A percentile compares a stretch with the other conserved stretches of the same genome.
Conservation (phyloP, 495 filamentous ascomycete species). For the Aspergillus kassunensis region DNA sequence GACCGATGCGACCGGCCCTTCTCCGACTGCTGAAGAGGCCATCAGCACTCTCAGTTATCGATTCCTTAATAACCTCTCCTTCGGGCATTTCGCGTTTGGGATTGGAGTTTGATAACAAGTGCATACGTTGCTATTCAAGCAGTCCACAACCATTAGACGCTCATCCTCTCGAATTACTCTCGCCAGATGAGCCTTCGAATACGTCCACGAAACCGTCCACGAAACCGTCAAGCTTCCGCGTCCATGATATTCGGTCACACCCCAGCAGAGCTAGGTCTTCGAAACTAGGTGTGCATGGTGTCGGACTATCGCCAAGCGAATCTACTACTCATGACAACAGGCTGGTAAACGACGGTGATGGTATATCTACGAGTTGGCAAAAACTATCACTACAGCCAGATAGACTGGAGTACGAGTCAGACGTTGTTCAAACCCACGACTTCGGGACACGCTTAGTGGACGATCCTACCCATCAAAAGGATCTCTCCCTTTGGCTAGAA, state of each 20-base stretch:
- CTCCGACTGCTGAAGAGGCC: slow-evolving; percentile 52
- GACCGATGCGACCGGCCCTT: slow-evolving; percentile 51
- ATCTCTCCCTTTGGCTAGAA: slow-evolving; percentile 62
- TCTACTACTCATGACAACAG: not conserved
- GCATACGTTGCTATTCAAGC: slow-evolving; percentile 29
- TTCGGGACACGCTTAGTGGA: slow-evolving; percentile 51
- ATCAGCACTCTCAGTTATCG: slow-evolving; percentile 46
- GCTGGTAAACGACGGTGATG: not conserved
- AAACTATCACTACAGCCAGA: slow-evolving; percentile 27
- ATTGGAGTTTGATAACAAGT: slow-evolving; percentile 18
- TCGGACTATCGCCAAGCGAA: slow-evolving; percentile 16
- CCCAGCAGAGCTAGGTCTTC: slow-evolving; percentile 1
- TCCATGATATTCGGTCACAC: slow-evolving; percentile 24
- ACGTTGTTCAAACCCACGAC: slow-evolving; percentile 40
- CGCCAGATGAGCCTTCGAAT: not conserved
- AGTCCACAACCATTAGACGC: slow-evolving; percentile 4
- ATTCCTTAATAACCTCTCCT: slow-evolving; percentile 36
- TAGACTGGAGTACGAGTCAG: slow-evolving; percentile 48
- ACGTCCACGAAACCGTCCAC: slow-evolving; percentile 3
- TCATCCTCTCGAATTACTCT: slow-evolving; percentile 5
- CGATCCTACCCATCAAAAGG: slow-evolving; percentile 36
- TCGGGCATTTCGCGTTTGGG: slow-evolving; percentile 38
- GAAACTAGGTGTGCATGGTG: slow-evolving; percentile 31
- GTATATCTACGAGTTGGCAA: slow-evolving; percentile 2
- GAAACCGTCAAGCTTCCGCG: slow-evolving; percentile 24